Base-by-base conservation (phyloP, 73 alveolate species). In the Paramecium tetraurelia region DNA sequence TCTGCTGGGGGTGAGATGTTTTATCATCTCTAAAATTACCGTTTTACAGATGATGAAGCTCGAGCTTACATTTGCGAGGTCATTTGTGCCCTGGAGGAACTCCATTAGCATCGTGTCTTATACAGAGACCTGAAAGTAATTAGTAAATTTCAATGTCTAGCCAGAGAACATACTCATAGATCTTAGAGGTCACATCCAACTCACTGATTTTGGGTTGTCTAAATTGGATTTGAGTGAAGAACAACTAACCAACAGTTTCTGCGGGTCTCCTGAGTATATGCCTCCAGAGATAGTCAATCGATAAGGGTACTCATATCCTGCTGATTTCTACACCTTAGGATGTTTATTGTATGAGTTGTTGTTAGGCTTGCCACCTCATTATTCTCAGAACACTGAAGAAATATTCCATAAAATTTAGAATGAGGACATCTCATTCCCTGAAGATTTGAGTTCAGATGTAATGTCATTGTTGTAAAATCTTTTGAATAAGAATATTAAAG, bases 1-100 rank as follows among this genome's bases (percentile, higher is more conserved):
- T 97, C 98, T 83, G 96, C 98, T 38, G 96, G 98, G 20, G 98
- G 98, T n/a, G 98, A 95, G 84, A 92, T 95, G 85, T 90, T 76
- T 59, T 95, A 85, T 68, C 95, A 89, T 59, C 90, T 89, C n/a
- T 33, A 89, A 89, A 89, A 68, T 44, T 44, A 83, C 21, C 90
- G 93, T 48, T 85, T 94, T 46, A 40, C 93, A 20, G 96, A 92
- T 48, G 84, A 94, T 11, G 94, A 92, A 85, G 90, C 97, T 6
- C 86, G 83, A 77, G 21, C 59, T 35, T 92, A 92, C 38, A 58
- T 94, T 24, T 93, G 85, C 6, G 93, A 93, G 59, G 93, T 93
- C 35, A 59, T 94, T 40, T 63, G 83, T 36, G 95, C 95, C 4
- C 63, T 94, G 8, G 97, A 94, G 48, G 90, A 94, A 58, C 93